Evolutionary conservation across 352 stramenopile genomes (phyloP).

Genomic region (Globisporangium yorkense): DNA sequence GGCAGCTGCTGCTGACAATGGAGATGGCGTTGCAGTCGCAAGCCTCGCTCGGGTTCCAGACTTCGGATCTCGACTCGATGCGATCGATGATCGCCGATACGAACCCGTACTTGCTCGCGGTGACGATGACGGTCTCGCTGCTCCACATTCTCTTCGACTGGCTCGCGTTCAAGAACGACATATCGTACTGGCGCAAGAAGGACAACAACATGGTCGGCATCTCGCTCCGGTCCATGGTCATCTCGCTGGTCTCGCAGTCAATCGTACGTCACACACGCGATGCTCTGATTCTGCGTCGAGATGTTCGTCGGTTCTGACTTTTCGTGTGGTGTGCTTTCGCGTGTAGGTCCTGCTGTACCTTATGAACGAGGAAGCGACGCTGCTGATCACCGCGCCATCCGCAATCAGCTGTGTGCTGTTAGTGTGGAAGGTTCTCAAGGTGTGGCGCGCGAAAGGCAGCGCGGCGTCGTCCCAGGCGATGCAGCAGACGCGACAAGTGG

Average conservation of each 20-base stretch:
- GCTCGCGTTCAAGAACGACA: conserved; percentile 97
- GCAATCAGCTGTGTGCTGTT: conserved; percentile 72
- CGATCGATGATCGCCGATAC: conserved; percentile 92
- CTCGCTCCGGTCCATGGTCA: conserved; percentile 88
- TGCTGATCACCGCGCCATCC: conserved; percentile 86
- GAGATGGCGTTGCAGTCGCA: conserved; percentile 52
- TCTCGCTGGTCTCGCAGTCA: conserved; percentile 91
- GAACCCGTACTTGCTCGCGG: conserved; percentile 91
- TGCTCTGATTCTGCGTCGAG: background rate
- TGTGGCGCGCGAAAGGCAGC: conserved; percentile 31
- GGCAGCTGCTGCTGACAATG: conserved; percentile 76
- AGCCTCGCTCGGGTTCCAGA: conserved; percentile 53
- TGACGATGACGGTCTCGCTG: conserved; percentile 94
- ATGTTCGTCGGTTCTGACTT: background rate
- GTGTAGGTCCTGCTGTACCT: conserved; percentile 91
- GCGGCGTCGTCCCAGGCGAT: conserved; percentile 19
- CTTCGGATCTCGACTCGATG: conserved; percentile 81
- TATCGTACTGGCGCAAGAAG: conserved; percentile 93
- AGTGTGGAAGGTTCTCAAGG: conserved; percentile 85
- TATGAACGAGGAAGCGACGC: conserved; percentile 91
- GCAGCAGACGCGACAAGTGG: conserved; percentile 54
- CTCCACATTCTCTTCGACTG: conserved; percentile 98
- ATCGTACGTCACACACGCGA: conserved; percentile 35
- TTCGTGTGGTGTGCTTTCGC: background rate
- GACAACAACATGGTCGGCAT: conserved; percentile 93